Percentiles rank a stretch among this genome's conserved stretches.
phyloP scores from a whole-genome alignment of 1,139 yeast genomes.

The Candida sanyaensis region DNA sequence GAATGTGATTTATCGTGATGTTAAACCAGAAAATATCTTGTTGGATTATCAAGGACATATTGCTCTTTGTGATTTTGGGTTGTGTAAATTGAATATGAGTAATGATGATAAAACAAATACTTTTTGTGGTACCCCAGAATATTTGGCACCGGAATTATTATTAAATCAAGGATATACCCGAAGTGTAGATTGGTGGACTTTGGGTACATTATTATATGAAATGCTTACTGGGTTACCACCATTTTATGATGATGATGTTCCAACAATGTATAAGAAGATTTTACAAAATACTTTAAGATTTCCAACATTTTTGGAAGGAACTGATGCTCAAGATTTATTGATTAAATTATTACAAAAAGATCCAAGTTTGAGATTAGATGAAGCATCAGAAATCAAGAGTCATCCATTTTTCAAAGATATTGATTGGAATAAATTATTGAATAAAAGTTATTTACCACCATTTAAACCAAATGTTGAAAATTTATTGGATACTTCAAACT shows the following conservation, averaged over 20 bases:
- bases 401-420: constrained; percentile 90
- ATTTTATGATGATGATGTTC: constrained; percentile 92
- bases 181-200: constrained; percentile 97
- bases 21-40: constrained; percentile 93
- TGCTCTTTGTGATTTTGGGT: constrained; percentile 95
- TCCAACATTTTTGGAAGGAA: constrained; percentile 80
- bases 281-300: constrained; percentile 84
- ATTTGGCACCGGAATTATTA: constrained; percentile 90
- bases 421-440: constrained; percentile 84
- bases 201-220: constrained; percentile 89
- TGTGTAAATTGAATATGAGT: constrained; percentile 92
- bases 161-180: constrained; percentile 93
- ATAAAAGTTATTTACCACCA: constrained; percentile 93
- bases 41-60: constrained; percentile 96
- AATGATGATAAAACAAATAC: constrained; percentile 88
- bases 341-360: constrained; percentile 80
- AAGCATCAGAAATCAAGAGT: constrained; percentile 80
- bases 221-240: constrained; percentile 98
- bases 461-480: constrained; percentile 90
- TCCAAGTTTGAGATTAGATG: constrained; percentile 77
- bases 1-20: constrained; percentile 91
- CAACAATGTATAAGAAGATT: constrained; percentile 91
- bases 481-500: constrained; percentile 87
- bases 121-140: constrained; percentile 96
- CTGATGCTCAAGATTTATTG: constrained; percentile 83